Base-by-base conservation (phyloP, 2,329 filamentous ascomycete genomes). In the Xylariaceae sp. region DNA sequence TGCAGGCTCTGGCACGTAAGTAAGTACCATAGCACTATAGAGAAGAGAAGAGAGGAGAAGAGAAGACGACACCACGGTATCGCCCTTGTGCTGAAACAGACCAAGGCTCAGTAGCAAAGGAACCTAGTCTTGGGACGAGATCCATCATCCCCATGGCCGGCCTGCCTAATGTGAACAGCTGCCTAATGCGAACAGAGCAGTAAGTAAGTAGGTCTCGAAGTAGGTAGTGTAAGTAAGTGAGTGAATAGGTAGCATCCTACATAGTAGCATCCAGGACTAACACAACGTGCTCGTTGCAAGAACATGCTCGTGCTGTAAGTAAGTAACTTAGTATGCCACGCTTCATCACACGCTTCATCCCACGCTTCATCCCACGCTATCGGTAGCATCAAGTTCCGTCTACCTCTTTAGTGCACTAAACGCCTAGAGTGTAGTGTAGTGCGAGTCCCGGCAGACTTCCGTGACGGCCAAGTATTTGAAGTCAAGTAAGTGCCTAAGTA, bases 261-360 rank as follows among this genome's bases (percentile, higher is more conserved):
- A 56, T 43, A 58, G 57, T 54, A 52, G 5, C 57, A 50, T 57
- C 48, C 35, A 50, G 51, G 45, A 57, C 51, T 31, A 32, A 19
- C 19, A 19, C 19, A 19, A 19, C 19, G 48, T 45, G 45, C 32
- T 57, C 11, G 54, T 54, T 57, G 51, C 57, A 45, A 52, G 51
- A 57, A 47, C 52, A 41, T 50, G 51, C 45, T 40, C 43, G 35
- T 37, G 31, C 52, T 19, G 19, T 19, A 19, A 19, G 19, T 19
- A 19, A 19, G 19, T 19, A 19, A 19, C 19, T 19, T 19, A 19
- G 19, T 19, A 19, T 19, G 19, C 19, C 19, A 19, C 19, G 19
- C 19, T 19, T 19, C 19, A 19, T 19, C 19, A 19, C 19, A 19
- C 19, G 19, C 19, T 19, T 56, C 56, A 58, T 54, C 53, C 53